phyloP scores from a whole-genome alignment of 257 asterid genomes.

The Solanum tarijense region DNA sequence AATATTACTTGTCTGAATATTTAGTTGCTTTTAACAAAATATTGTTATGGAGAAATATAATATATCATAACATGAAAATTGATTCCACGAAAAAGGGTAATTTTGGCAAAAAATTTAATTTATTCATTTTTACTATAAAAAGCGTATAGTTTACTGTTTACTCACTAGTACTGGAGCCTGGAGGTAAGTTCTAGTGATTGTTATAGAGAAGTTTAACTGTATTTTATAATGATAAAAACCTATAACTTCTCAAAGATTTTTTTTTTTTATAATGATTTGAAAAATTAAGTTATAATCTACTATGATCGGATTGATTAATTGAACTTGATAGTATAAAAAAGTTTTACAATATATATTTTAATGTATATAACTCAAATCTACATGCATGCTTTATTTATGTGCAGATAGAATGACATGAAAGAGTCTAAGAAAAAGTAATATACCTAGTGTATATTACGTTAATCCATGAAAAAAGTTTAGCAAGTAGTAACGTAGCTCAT shows the following conservation, averaged over 20 bases:
- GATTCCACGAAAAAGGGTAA: not conserved
- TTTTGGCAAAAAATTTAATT: not conserved
- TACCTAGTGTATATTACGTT: not conserved
- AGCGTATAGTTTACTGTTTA: not conserved
- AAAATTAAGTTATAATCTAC: not conserved
- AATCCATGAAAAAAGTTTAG: not conserved
- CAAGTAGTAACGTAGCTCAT: not conserved
- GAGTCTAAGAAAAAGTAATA: not conserved
- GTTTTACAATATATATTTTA: not conserved
- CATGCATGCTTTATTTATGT: not conserved
- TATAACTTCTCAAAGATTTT: not conserved
- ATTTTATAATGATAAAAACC: not conserved
- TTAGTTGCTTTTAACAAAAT: no score
- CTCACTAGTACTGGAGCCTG: not conserved
- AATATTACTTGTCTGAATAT: no score
- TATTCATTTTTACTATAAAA: no score
- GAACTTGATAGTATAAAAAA: not conserved
- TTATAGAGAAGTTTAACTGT: not conserved
- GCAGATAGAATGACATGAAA: not conserved
- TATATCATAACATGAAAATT: not conserved
- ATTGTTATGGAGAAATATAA: no score
- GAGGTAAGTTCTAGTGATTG: not conserved
- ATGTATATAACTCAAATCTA: not conserved
- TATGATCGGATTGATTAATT: not conserved
- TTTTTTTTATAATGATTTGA: not conserved